phyloP scores from a whole-genome alignment of 1,139 yeast genomes.

The Saccharomyces hybrid region DNA sequence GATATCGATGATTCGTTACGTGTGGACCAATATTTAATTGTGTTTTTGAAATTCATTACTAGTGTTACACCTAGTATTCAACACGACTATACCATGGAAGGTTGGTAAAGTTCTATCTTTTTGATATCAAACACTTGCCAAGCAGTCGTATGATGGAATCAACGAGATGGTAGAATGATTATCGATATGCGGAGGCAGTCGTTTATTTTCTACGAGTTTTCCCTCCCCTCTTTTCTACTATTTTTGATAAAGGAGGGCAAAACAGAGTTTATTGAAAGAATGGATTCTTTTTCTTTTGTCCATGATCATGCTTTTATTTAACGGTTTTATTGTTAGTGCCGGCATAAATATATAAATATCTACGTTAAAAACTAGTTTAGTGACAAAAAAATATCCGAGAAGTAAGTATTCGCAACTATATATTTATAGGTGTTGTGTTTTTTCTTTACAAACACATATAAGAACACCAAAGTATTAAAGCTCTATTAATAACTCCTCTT shows the following conservation, averaged over 20 bases:
- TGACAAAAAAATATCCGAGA: background rate
- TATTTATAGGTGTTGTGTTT: background rate
- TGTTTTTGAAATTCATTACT: constrained; percentile 86
- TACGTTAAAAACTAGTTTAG: background rate
- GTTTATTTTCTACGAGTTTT: background rate
- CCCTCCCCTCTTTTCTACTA: background rate
- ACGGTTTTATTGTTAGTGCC: background rate
- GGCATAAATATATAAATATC: background rate
- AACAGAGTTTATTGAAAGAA: background rate
- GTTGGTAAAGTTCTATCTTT: constrained; percentile 36
- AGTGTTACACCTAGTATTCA: constrained; percentile 97
- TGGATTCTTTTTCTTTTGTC: background rate
- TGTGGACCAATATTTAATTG: constrained; percentile 83
- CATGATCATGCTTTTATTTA: background rate
- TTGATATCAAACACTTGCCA: background rate
- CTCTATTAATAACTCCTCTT: constrained; percentile 32
- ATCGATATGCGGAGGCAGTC: background rate
- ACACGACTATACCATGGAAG: constrained; percentile 94
- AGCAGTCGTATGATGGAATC: background rate
- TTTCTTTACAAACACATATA: background rate
- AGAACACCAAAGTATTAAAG: constrained; percentile 14
- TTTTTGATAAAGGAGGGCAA: background rate
- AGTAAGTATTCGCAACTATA: background rate
- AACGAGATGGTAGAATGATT: background rate
- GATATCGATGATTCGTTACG: constrained; percentile 48